Conservation (phyloP, 345 rosid genomes). For the Corymbia maculata region DNA sequence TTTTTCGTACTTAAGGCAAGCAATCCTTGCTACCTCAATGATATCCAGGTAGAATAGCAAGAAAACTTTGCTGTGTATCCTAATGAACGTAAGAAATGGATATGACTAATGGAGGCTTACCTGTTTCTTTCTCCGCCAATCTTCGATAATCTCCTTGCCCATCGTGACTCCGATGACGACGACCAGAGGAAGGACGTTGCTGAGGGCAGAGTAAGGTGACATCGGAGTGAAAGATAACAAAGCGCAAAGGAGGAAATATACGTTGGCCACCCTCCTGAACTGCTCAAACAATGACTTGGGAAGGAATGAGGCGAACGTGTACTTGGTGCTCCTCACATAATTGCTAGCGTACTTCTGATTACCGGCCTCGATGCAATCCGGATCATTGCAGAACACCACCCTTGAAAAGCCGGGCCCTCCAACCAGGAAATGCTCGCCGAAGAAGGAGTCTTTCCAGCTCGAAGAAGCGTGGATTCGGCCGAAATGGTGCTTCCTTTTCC, state of each 20-base stretch:
- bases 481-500: slow-evolving; percentile 55
- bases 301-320: slow-evolving; percentile 61
- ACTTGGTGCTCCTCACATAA: slow-evolving; percentile 80
- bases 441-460: slow-evolving; percentile 53
- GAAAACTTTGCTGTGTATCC: not conserved
- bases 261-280: slow-evolving; percentile 88
- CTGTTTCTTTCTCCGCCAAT: slow-evolving; percentile 80
- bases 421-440: slow-evolving; percentile 15
- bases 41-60: not conserved
- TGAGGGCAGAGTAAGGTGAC: slow-evolving; percentile 71
- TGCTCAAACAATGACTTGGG: slow-evolving; percentile 90
- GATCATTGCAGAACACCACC: slow-evolving; percentile 71
- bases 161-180: slow-evolving; percentile 76
- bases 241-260: slow-evolving; percentile 79
- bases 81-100: not conserved
- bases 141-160: slow-evolving; percentile 87
- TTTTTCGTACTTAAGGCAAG: not conserved
- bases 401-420: slow-evolving; percentile 98
- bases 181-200: slow-evolving; percentile 77
- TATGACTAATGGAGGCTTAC: slow-evolving; percentile 11
- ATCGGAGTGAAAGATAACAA: slow-evolving; percentile 66
- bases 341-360: slow-evolving; percentile 38
- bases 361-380: slow-evolving; percentile 47
- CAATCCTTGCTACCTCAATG: not conserved
- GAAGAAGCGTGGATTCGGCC: slow-evolving; percentile 58